These are phyloP conservation scores for Starmera caribaea DNA, from an alignment of 805 yeast species.

Conservation along the genomic window DNA sequence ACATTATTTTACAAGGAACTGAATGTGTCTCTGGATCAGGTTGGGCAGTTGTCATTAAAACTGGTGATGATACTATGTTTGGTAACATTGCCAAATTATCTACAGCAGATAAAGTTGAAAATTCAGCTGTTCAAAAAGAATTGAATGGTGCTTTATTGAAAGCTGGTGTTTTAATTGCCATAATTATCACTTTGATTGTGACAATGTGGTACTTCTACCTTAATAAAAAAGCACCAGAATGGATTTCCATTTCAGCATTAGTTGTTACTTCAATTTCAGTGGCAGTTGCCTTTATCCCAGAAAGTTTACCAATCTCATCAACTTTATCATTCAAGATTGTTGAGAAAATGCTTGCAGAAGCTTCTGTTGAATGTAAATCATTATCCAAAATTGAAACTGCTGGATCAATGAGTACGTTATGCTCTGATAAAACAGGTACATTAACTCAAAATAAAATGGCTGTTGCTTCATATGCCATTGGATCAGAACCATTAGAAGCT, in stretches of 20 bases:
- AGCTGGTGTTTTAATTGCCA: conserved; percentile 17
- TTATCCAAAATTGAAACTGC: conserved; percentile 44
- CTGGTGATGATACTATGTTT: conserved; percentile 35
- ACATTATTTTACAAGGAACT: conserved; percentile 39
- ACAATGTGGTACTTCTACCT: conserved; percentile 37
- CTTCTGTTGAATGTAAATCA: conserved; percentile 35
- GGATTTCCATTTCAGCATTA: conserved; percentile 31
- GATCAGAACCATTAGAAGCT: conserved; percentile 3
- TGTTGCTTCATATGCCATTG: conserved; percentile 20
- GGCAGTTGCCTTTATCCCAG: conserved; percentile 41
- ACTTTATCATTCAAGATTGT: conserved; percentile 40
- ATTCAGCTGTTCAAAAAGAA: conserved; percentile 34
- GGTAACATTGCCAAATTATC: conserved; percentile 36
- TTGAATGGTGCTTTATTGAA: conserved; percentile 26
- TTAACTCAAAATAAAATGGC: conserved; percentile 42
- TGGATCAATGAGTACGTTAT: conserved; percentile 41
- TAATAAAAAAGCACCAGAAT: conserved; percentile 25
- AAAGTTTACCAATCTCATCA: conserved; percentile 41
- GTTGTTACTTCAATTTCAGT: conserved; percentile 35
- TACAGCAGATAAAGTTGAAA: conserved; percentile 27
- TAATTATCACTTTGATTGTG: conserved; percentile 21
- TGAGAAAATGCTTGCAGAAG: conserved; percentile 34
- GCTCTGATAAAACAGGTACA: conserved; percentile 36
- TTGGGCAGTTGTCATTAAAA: conserved; percentile 31
- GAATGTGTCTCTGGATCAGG: conserved; percentile 34